Conservation (phyloP, 2,329 filamentous ascomycete genomes). For the Cytospora leucostoma region DNA sequence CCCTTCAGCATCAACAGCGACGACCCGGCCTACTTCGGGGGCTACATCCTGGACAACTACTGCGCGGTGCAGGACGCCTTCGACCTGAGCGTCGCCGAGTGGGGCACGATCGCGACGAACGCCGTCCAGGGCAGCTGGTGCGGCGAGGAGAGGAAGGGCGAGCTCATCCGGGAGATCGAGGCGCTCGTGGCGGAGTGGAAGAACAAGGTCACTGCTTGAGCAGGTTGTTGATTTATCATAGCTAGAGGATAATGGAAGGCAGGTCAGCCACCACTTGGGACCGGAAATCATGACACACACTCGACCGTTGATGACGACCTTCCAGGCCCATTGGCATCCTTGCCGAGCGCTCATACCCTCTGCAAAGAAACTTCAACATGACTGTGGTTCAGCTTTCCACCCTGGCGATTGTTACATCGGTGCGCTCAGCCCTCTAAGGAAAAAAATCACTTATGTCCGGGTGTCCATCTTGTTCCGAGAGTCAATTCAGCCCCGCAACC, state of each 20-base stretch:
- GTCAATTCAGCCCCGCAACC: not conserved
- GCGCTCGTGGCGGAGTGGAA: slow-evolving; percentile 36
- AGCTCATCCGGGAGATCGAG: slow-evolving; percentile 53
- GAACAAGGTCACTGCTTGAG: slow-evolving; percentile 21
- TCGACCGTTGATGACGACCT: not conserved
- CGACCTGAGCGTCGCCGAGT: slow-evolving; percentile 62
- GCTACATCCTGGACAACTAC: slow-evolving; percentile 75
- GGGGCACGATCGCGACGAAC: slow-evolving; percentile 63
- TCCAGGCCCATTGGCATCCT: not conserved
- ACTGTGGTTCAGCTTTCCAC: not conserved
- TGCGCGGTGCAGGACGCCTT: slow-evolving; percentile 75
- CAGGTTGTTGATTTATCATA: not conserved
- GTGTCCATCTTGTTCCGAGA: not conserved
- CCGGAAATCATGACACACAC: not conserved
- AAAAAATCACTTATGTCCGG: not conserved
- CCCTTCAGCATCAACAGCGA: slow-evolving; percentile 74
- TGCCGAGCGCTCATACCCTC: not conserved
- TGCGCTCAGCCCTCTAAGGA: not conserved
- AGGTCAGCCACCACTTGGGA: not conserved
- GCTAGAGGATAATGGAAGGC: not conserved
- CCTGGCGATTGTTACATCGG: not conserved
- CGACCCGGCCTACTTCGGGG: slow-evolving; percentile 75
- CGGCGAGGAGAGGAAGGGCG: slow-evolving; percentile 59
- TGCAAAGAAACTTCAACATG: not conserved
- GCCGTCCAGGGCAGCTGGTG: slow-evolving; percentile 73